Evolutionary conservation across 345 rosid genomes (phyloP).

Genomic region (Durio zibethinus): DNA sequence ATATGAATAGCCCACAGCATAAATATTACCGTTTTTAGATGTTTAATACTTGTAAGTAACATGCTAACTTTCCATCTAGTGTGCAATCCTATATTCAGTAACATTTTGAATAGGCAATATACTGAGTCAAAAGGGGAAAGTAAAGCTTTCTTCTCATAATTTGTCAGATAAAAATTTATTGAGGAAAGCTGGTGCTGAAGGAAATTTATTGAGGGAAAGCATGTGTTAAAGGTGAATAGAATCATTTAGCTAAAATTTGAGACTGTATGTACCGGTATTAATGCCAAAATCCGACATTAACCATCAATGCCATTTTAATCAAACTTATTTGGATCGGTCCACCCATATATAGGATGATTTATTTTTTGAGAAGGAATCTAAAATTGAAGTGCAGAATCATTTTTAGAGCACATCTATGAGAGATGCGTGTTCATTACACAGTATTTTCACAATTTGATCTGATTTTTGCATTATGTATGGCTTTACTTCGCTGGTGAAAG

Average conservation of each 20-base stretch:
- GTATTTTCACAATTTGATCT: not conserved
- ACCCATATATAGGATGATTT: not conserved
- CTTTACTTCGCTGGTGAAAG: slow-evolving; percentile 9
- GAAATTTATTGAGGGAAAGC: not conserved
- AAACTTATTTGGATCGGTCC: not conserved
- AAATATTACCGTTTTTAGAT: not conserved
- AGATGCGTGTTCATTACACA: not conserved
- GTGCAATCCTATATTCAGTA: not conserved
- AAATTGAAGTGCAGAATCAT: not conserved
- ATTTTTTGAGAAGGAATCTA: not conserved
- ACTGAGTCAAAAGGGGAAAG: not conserved
- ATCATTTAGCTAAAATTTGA: not conserved
- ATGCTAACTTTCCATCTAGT: not conserved
- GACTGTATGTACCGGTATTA: not conserved
- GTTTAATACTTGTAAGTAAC: not conserved
- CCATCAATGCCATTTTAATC: not conserved
- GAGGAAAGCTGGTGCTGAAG: not conserved
- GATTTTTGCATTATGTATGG: not conserved
- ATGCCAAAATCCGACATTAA: not conserved
- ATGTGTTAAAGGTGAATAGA: not conserved
- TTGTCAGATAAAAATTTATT: not conserved
- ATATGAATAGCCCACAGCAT: not conserved
- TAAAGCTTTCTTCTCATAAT: not conserved
- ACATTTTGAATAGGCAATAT: not conserved
- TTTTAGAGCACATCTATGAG: not conserved